These are phyloP conservation scores for Clavispora asparagi DNA, from an alignment of 805 yeast genomes.

Conservation along the genomic window DNA sequence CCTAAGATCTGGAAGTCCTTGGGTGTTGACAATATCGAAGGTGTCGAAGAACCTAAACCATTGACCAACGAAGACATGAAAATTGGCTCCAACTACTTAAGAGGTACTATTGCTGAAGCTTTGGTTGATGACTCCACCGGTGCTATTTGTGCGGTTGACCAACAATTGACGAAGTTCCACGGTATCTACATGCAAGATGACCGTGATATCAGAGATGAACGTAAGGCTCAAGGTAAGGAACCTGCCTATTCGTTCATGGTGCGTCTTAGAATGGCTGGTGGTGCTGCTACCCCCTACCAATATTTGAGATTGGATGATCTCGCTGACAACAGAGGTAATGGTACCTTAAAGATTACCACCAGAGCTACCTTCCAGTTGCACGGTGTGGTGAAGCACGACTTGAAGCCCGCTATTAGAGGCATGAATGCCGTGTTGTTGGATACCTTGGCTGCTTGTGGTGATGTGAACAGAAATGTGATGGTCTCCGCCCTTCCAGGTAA, in stretches of 20 bases:
- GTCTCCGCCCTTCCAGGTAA: conserved; percentile 84
- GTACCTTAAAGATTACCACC: conserved; percentile 89
- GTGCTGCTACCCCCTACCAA: conserved; percentile 80
- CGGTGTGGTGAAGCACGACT: conserved; percentile 85
- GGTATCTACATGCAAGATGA: conserved; percentile 99
- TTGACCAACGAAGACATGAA: conserved; percentile 96
- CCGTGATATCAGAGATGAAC: conserved; percentile 89
- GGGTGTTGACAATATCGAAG: conserved; percentile 77
- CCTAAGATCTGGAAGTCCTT: conserved; percentile 78
- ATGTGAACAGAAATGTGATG: conserved; percentile 95
- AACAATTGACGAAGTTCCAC: conserved; percentile 93
- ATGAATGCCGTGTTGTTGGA: conserved; percentile 89
- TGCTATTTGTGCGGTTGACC: conserved; percentile 84
- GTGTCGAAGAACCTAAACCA: conserved; percentile 85
- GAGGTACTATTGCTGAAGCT: conserved; percentile 92
- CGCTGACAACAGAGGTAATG: conserved; percentile 80
- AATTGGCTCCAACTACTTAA: conserved; percentile 73
- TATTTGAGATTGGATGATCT: conserved; percentile 84
- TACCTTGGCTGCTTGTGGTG: conserved; percentile 97
- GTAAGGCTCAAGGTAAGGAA: conserved; percentile 88
- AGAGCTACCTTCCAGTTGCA: conserved; percentile 97
- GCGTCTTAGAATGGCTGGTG: conserved; percentile 92
- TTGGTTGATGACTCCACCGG: conserved; percentile 80
- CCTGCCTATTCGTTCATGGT: conserved; percentile 98
- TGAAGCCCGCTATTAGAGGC: conserved; percentile 87